Evolutionary conservation across 1,139 yeast species (phyloP).

Genomic region (Diutina sp.): DNA sequence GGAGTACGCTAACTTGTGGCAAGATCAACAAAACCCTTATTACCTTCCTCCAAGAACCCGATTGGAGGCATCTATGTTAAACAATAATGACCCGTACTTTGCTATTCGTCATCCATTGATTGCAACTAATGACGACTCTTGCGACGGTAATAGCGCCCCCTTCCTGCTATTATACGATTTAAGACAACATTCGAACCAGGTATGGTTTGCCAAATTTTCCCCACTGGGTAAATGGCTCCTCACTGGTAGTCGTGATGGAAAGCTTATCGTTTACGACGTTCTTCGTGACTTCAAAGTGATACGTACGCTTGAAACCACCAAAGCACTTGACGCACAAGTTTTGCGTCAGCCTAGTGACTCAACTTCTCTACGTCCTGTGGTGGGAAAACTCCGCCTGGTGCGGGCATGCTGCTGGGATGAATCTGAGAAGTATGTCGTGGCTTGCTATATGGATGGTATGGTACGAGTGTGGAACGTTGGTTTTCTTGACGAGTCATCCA

Average conservation of each 20-base stretch:
- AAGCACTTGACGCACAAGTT: slow-evolving; percentile 16
- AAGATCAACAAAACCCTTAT: slow-evolving; percentile 11
- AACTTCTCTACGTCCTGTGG: slow-evolving; percentile 9
- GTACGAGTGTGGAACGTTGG: slow-evolving; percentile 59
- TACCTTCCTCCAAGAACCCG: slow-evolving; percentile 18
- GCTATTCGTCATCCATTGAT: neutral
- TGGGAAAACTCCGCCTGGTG: slow-evolving; percentile 36
- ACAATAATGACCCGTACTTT: neutral
- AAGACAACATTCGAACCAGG: slow-evolving; percentile 55
- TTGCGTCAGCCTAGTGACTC: slow-evolving; percentile 15
- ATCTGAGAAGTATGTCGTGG: slow-evolving; percentile 49
- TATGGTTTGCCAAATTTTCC: slow-evolving; percentile 74
- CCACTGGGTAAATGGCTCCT: slow-evolving; percentile 68
- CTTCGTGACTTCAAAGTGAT: slow-evolving; percentile 34
- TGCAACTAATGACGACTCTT: neutral
- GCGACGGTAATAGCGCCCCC: slow-evolving; percentile 18
- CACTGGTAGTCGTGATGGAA: slow-evolving; percentile 62
- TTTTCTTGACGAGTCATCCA: slow-evolving; percentile 12
- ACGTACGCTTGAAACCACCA: slow-evolving; percentile 20
- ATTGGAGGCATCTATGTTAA: neutral
- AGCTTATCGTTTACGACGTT: slow-evolving; percentile 57
- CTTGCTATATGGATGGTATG: slow-evolving; percentile 57
- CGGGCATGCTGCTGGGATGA: slow-evolving; percentile 66
- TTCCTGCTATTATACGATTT: slow-evolving; percentile 25
- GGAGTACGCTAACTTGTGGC: slow-evolving; percentile 16